Percentiles rank a stretch among this genome's conserved stretches.
Evolutionary conservation across 768 basidiomycete genomes (phyloP).

Genomic region (Collybia sordida): DNA sequence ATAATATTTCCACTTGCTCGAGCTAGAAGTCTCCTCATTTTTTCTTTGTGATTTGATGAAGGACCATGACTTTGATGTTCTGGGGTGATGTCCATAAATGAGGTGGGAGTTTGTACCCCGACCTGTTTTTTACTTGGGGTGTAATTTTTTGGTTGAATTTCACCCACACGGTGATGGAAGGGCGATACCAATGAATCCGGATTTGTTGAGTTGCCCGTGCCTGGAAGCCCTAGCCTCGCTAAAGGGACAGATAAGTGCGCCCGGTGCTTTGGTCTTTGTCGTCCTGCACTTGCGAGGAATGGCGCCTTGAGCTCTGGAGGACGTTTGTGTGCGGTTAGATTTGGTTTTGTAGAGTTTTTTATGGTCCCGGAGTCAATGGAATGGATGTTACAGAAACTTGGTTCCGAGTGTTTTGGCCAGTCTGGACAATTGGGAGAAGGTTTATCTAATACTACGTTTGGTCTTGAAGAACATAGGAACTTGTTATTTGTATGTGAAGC

Average conservation of each 20-base stretch:
- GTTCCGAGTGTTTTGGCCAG: slow-evolving; percentile 29
- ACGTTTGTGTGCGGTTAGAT: too few species aligned
- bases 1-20: slow-evolving; percentile 17
- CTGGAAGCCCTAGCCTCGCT: not conserved
- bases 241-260: slow-evolving; percentile 4
- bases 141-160: slow-evolving; percentile 4
- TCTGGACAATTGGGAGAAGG: slow-evolving; percentile 19
- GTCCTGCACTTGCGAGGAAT: slow-evolving; percentile 17
- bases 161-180: slow-evolving; percentile 11
- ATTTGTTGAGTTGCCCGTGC: not conserved
- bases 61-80: slow-evolving; percentile 14
- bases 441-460: not conserved
- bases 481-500: not conserved
- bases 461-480: not conserved
- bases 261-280: slow-evolving; percentile 12
- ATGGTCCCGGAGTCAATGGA: too few species aligned
- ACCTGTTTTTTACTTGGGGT: not conserved
- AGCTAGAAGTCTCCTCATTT: slow-evolving; percentile 15
- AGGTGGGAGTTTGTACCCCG: slow-evolving; percentile 16
- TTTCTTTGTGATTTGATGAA: not conserved
- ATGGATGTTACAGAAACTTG: slow-evolving; percentile 27
- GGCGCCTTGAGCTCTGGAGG: slow-evolving; percentile 3
- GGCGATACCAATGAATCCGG: slow-evolving; percentile 5
- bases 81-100: slow-evolving; percentile 39
- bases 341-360: too few species aligned